A percentile compares a stretch with the other conserved stretches of the same genome.
Conservation (phyloP, 768 basidiomycete species). For the Leccinum longicurvipes region DNA sequence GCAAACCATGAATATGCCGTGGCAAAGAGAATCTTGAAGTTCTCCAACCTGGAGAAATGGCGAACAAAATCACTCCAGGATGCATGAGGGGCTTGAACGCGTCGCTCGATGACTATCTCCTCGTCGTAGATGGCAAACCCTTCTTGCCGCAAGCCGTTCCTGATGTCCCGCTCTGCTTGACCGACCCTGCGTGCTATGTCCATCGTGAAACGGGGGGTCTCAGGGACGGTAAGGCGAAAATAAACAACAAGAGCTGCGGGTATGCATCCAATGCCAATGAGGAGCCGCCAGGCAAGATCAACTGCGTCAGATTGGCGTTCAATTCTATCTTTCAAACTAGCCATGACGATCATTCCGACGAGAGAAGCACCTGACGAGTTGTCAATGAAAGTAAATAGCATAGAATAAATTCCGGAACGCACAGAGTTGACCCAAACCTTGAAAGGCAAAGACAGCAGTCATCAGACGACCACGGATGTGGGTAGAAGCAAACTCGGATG, state of each 20-base stretch:
- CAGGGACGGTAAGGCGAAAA: conserved; percentile 87
- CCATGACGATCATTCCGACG: conserved; percentile 56
- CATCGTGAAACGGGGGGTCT: conserved; percentile 89
- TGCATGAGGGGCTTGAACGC: conserved; percentile 65
- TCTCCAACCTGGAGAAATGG: conserved; percentile 69
- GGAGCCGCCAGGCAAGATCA: conserved; percentile 77
- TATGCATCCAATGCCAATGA: conserved; percentile 81
- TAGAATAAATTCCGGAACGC: conserved; percentile 18
- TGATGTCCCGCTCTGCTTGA: conserved; percentile 68
- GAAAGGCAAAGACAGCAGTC: conserved; percentile 78
- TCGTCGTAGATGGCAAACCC: conserved; percentile 50
- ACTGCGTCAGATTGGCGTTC: conserved; percentile 42
- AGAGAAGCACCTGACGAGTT: conserved; percentile 51
- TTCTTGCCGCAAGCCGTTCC: conserved; percentile 52
- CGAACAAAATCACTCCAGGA: conserved; percentile 56
- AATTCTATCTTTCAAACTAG: conserved; percentile 59
- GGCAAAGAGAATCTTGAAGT: conserved; percentile 74
- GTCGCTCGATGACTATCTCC: conserved; percentile 42
- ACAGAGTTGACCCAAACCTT: conserved; percentile 87
- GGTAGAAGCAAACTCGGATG: conserved; percentile 82
- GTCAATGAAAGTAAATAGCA: not conserved
- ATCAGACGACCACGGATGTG: conserved; percentile 77
- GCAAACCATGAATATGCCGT: conserved; percentile 84
- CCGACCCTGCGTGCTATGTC: conserved; percentile 76
- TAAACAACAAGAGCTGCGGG: conserved; percentile 77